Evolutionary conservation across 2,329 filamentous ascomycete species (phyloP), one percentile per base, ranked within the genome.

Genomic region (Pseudogymnoascus sp.): DNA sequence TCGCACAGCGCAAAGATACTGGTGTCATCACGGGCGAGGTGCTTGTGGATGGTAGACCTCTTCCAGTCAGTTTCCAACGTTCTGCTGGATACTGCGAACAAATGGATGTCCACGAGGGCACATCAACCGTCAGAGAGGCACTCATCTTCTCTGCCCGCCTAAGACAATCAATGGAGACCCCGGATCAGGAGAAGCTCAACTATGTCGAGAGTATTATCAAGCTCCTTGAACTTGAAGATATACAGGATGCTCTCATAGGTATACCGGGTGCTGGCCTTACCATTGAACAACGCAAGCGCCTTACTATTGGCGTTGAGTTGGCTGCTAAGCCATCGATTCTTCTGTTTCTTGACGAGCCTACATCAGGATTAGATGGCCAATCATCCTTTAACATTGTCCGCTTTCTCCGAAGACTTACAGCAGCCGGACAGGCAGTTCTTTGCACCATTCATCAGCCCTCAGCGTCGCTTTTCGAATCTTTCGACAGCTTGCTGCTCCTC

Each of bases 11-110:
- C 73, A 89, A 90, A 73, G 92, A 90, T 0, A 93, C 93, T 85
- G 93, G 93, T 75, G 89, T 96, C 11, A 91, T 96, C 61, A 85
- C 84, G 4, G 93, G 93, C 60, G 89, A 93, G 68, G 93, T 96
- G 86, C 75, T 84, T 8, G 82, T 87, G 7, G 82, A 86, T 64
- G 84, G 84, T 21, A 81, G 80, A 23, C 88, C 85, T 25, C 85
- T 90, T 34, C 90, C 95, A 67, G 81, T 83, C 44, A 92, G 89
- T 0, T 96, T 96, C 82, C 92, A 96, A 75, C 88, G 92, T 23
- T 72, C 70, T 16, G 68, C 71, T 0, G 92, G 92, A 44, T 96
- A 96, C 69, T 91, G 93, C 38, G 91, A 96, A 73, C 93, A 96
- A 74, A 90, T 96, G 72, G 93, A 97, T 82, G 82, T 96, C 11